phyloP scores from a whole-genome alignment of 352 stramenopile genomes.

The Peronosclerospora sorghi region DNA sequence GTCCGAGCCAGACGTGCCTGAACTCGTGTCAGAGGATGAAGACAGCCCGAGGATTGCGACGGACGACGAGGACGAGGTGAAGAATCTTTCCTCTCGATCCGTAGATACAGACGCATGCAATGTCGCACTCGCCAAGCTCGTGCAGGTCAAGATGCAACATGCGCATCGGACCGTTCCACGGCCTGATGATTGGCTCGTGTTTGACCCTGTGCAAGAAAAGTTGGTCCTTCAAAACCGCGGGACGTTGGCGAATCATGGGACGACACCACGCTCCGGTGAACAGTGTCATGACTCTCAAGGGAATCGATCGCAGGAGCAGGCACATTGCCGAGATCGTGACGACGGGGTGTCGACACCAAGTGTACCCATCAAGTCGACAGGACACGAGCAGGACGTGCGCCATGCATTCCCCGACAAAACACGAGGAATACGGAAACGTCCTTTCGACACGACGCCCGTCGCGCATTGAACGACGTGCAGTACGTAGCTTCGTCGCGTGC shows the following conservation, averaged over 20 bases:
- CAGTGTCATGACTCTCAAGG: constrained; percentile 12
- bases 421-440: constrained; percentile 7
- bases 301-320: constrained; percentile 10
- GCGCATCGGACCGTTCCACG: constrained; percentile 39
- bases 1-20: constrained; percentile 42
- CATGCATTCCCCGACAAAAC: constrained; percentile 1
- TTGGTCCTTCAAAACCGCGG: constrained; percentile 47
- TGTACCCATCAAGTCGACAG: too few species aligned
- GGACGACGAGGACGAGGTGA: constrained; percentile 12
- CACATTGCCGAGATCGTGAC: constrained; percentile 15
- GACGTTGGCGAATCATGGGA: constrained; percentile 2
- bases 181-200: constrained; percentile 67
- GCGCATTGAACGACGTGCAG: constrained; percentile 9
- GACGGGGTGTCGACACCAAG: not conserved
- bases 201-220: constrained; percentile 46
- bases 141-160: constrained; percentile 49
- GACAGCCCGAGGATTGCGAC: constrained; percentile 11
- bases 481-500: constrained; percentile 5
- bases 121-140: constrained; percentile 39
- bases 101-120: constrained; percentile 29
- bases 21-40: constrained; percentile 50
- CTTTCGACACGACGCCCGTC: constrained; percentile 1
- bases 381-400: too few species aligned
- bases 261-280: constrained; percentile 5
- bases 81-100: constrained; percentile 8